Conservation (phyloP, 2,329 filamentous ascomycete genomes). For the Colletotrichum cordylinicola region DNA sequence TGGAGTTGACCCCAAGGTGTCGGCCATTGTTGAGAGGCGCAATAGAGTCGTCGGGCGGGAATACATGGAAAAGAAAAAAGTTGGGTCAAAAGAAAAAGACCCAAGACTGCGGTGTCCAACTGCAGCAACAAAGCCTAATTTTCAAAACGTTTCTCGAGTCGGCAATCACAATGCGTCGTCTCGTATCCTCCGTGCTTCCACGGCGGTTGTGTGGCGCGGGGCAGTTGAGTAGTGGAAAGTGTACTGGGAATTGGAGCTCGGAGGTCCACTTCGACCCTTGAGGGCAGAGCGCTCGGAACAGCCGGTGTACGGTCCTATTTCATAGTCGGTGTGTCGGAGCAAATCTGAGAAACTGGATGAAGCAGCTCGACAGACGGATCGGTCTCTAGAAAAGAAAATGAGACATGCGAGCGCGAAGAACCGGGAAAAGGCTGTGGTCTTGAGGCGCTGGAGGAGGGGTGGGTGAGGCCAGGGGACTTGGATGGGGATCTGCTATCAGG, state of each 20-base stretch:
- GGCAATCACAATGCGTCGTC: background rate
- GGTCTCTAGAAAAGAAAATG: slow-evolving; percentile 1
- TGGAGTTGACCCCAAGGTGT: slow-evolving; percentile 3
- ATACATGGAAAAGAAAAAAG: background rate
- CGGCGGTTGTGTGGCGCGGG: background rate
- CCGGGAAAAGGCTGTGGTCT: background rate
- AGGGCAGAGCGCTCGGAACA: slow-evolving; percentile 6
- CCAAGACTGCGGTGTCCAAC: background rate
- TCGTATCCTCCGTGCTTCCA: background rate
- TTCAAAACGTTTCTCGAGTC: background rate
- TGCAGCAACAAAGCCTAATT: background rate
- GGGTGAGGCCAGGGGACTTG: slow-evolving; percentile 4
- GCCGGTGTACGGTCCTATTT: slow-evolving; percentile 6
- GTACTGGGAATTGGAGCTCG: background rate
- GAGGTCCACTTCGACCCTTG: slow-evolving; percentile 1
- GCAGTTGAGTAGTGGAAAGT: background rate
- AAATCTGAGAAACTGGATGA: background rate
- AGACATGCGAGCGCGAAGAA: slow-evolving; percentile 1
- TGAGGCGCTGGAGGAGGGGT: slow-evolving; percentile 1
- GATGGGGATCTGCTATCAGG: slow-evolving; percentile 14
- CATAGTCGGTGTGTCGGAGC: slow-evolving; percentile 7
- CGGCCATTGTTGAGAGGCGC: slow-evolving; percentile 10
- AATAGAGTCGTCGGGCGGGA: background rate
- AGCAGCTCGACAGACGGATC: background rate
- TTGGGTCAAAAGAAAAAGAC: too few relatives aligned